phyloP scores from a whole-genome alignment of 768 basidiomycete species.

The Amanita pallidorosea region DNA sequence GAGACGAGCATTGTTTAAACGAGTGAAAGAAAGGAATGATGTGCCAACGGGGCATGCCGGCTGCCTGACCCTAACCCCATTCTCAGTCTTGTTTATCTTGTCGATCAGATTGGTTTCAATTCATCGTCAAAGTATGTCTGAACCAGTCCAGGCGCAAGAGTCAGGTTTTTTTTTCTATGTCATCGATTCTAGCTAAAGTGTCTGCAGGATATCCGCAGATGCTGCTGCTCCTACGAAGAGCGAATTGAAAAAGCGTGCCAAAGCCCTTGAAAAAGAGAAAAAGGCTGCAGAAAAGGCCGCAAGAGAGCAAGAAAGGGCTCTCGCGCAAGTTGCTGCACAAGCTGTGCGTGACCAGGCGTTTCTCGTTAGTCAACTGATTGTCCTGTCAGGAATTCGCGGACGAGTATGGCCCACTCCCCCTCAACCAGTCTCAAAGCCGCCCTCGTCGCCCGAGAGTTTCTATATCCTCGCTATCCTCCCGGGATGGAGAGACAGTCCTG shows the following conservation, averaged over 20 bases:
- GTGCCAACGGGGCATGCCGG: not conserved
- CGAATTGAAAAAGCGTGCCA: slow-evolving; percentile 85
- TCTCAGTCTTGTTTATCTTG: slow-evolving; percentile 10
- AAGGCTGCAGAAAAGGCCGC: slow-evolving; percentile 83
- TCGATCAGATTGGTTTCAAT: not conserved
- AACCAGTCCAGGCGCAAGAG: slow-evolving; percentile 14
- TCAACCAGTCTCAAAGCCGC: slow-evolving; percentile 87
- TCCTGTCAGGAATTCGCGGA: slow-evolving; percentile 56
- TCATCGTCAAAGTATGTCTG: slow-evolving; percentile 18
- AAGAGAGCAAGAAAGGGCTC: slow-evolving; percentile 63
- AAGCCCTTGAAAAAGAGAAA: slow-evolving; percentile 83
- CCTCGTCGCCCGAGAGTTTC: slow-evolving; percentile 47
- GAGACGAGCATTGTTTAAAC: slow-evolving; percentile 34
- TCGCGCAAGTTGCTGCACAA: slow-evolving; percentile 55
- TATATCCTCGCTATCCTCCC: slow-evolving; percentile 52
- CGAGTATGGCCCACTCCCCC: slow-evolving; percentile 77
- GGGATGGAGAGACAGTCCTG: slow-evolving; percentile 66
- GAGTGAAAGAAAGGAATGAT: slow-evolving; percentile 5
- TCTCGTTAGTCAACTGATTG: slow-evolving; percentile 3
- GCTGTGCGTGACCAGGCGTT: slow-evolving; percentile 28
- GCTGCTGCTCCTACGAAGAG: slow-evolving; percentile 65
- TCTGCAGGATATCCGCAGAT: slow-evolving; percentile 5
- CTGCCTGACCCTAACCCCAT: slow-evolving; percentile 11
- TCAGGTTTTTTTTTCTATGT: slow-evolving; percentile 2
- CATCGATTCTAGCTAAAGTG: not conserved